These are phyloP conservation scores for Rhexocercosporidium sp. DNA, from an alignment of 2,329 filamentous ascomycete genomes.

Conservation along the genomic window DNA sequence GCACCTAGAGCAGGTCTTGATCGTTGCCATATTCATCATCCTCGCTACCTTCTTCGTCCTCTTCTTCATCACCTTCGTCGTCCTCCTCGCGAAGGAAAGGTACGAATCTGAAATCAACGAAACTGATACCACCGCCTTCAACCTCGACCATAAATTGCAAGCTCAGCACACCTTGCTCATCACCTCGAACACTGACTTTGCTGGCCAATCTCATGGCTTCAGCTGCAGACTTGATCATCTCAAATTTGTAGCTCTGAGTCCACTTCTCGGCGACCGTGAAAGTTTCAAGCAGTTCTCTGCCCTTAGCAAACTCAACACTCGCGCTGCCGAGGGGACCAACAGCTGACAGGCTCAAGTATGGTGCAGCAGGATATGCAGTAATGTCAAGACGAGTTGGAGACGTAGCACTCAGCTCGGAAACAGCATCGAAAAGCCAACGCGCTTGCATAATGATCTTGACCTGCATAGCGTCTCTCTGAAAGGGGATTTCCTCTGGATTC, in stretches of 20 bases:
- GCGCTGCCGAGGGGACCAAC: constrained; percentile 64
- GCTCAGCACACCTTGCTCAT: constrained; percentile 88
- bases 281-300: constrained; percentile 74
- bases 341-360: constrained; percentile 77
- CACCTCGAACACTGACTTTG: constrained; percentile 90
- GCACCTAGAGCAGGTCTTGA: constrained; percentile 3
- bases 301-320: constrained; percentile 69
- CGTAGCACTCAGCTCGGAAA: constrained; percentile 65
- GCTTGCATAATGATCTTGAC: constrained; percentile 97
- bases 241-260: constrained; percentile 83
- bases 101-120: constrained; percentile 84
- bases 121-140: constrained; percentile 71
- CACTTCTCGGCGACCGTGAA: constrained; percentile 66
- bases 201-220: constrained; percentile 92
- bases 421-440: constrained; percentile 71
- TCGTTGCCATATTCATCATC: constrained; percentile 7
- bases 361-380: constrained; percentile 60
- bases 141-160: constrained; percentile 96
- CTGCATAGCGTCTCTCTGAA: constrained; percentile 77
- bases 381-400: constrained; percentile 78
- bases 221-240: constrained; percentile 81
- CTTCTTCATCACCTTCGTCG: constrained; percentile 43
- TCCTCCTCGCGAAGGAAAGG: constrained; percentile 70
- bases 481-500: constrained; percentile 79
- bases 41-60: background rate